Percentiles rank a stretch among this genome's conserved stretches.
Evolutionary conservation across 2,329 filamentous ascomycete species (phyloP).

Genomic region (Fonsecaea monophora): DNA sequence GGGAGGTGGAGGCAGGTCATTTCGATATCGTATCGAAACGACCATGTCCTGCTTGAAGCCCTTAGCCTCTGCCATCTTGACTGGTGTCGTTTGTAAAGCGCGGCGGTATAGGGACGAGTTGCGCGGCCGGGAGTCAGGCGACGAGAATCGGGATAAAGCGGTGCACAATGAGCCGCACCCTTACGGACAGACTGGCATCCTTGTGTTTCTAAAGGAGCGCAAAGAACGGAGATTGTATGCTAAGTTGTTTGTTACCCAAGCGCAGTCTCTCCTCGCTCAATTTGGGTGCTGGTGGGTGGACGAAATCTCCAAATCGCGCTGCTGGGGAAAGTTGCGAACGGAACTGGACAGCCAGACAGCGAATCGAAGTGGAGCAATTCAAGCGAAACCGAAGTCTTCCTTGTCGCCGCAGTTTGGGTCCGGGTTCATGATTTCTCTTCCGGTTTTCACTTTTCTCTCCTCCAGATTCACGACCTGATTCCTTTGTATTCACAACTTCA

Average conservation of each 20-base stretch:
- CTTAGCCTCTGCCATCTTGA: slow-evolving; percentile 40
- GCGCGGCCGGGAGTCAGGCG: background rate
- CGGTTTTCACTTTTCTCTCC: background rate
- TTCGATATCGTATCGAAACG: slow-evolving; percentile 91
- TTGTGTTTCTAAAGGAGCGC: background rate
- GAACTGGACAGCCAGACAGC: background rate
- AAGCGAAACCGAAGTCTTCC: background rate
- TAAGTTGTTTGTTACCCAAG: background rate
- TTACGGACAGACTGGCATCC: background rate
- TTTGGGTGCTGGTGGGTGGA: background rate
- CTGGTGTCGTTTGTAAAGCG: background rate
- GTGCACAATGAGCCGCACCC: background rate
- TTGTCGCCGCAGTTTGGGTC: slow-evolving; percentile 2
- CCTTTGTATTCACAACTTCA: background rate
- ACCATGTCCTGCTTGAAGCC: slow-evolving; percentile 92
- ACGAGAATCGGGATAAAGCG: background rate
- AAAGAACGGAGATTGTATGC: background rate
- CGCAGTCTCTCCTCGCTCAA: background rate
- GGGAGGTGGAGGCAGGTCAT: slow-evolving; percentile 91
- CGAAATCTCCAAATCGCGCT: slow-evolving; percentile 1
- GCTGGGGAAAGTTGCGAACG: background rate
- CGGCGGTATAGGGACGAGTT: background rate
- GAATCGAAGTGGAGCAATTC: background rate
- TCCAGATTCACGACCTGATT: background rate
- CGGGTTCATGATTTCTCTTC: background rate